phyloP scores from a whole-genome alignment of 2,329 filamentous ascomycete genomes.

The Aspergillus phoenicis region DNA sequence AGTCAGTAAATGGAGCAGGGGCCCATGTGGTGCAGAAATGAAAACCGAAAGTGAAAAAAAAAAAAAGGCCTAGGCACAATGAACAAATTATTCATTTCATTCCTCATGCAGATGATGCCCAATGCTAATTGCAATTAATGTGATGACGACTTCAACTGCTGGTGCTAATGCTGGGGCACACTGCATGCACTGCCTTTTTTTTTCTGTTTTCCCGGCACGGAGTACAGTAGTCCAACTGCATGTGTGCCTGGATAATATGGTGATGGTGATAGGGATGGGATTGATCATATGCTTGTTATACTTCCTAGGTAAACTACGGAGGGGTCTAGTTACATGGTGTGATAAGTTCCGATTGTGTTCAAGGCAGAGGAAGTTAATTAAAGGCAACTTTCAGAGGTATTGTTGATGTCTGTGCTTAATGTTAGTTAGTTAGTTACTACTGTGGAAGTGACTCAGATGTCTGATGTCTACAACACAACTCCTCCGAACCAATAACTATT shows the following conservation, averaged over 20 bases:
- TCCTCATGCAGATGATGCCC: background rate
- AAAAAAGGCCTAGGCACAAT: background rate
- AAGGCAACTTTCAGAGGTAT: too few species aligned
- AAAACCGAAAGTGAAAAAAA: too few species aligned
- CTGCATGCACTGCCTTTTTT: background rate
- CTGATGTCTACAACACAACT: too few species aligned
- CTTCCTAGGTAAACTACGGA: too few species aligned
- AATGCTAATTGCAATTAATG: background rate
- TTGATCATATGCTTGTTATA: background rate
- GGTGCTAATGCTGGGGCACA: too few species aligned
- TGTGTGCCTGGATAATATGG: background rate
- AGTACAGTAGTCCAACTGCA: constrained; percentile 5
- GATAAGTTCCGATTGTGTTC: too few species aligned
- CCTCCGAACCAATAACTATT: too few species aligned
- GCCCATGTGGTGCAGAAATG: background rate
- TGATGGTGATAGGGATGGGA: background rate
- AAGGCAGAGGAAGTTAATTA: too few species aligned
- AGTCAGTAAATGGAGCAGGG: background rate
- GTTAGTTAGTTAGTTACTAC: too few species aligned
- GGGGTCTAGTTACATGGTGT: too few species aligned
- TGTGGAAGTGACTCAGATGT: too few species aligned
- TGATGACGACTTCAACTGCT: background rate
- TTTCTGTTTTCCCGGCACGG: background rate
- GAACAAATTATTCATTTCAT: background rate
- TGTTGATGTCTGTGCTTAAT: too few species aligned